A percentile compares a stretch with the other conserved stretches of the same genome.
These are phyloP conservation scores for Botrytis medusae DNA, from an alignment of 2,329 filamentous ascomycete species.

Conservation along the genomic window DNA sequence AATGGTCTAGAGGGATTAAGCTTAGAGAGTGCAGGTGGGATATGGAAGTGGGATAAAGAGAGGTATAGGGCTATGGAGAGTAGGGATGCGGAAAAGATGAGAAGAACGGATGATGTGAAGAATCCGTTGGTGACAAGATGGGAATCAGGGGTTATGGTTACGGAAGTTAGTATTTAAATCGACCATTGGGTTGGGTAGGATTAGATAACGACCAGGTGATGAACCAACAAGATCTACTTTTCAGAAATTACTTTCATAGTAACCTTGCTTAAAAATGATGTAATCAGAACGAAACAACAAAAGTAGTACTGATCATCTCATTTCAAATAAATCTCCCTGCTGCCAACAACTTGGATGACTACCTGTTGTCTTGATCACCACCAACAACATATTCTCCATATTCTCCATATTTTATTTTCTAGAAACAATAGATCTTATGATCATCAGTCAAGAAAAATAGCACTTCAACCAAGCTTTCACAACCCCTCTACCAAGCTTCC, in stretches of 20 bases:
- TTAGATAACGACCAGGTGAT: background rate
- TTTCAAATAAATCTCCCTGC: background rate
- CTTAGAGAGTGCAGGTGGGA: slow-evolving; percentile 35
- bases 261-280: background rate
- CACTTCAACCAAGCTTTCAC: background rate
- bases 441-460: background rate
- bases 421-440: background rate
- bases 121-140: slow-evolving; percentile 31
- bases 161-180: background rate
- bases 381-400: background rate
- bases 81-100: slow-evolving; percentile 18
- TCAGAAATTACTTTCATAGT: background rate
- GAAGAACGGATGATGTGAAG: slow-evolving; percentile 25
- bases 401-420: background rate
- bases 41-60: slow-evolving; percentile 37
- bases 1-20: slow-evolving; percentile 26
- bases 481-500: slow-evolving; percentile 19
- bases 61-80: slow-evolving; percentile 31
- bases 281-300: background rate
- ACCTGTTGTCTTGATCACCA: background rate
- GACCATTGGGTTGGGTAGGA: background rate
- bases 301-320: background rate
- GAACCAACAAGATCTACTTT: background rate
- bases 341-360: background rate
- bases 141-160: slow-evolving; percentile 33